Percentiles rank a stretch among this genome's conserved stretches.
These are phyloP conservation scores for Mollisia scopiformis DNA, from an alignment of 2,329 filamentous ascomycete species.

Conservation along the genomic window DNA sequence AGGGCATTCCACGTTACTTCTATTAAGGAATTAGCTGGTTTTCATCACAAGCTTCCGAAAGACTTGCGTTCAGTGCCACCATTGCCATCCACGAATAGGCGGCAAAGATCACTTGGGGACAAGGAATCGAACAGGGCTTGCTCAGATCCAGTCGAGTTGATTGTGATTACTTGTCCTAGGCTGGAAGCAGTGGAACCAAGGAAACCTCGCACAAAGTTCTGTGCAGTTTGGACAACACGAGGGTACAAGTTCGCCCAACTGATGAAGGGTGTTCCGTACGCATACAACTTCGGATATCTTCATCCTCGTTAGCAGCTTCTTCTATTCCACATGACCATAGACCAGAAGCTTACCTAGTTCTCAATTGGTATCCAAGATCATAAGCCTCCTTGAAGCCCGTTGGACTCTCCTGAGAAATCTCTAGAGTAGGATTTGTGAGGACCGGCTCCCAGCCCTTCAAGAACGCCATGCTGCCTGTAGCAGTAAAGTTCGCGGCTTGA, in stretches of 20 bases:
- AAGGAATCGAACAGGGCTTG: slow-evolving; percentile 63
- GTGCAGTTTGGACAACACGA: slow-evolving; percentile 63
- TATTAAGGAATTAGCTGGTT: slow-evolving; percentile 2
- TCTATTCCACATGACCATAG: neutral
- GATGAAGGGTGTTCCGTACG: slow-evolving; percentile 48
- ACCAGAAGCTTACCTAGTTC: slow-evolving; percentile 40
- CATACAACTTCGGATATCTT: slow-evolving; percentile 52
- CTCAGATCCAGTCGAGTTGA: slow-evolving; percentile 57
- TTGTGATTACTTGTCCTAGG: slow-evolving; percentile 57
- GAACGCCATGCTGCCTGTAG: slow-evolving; percentile 56
- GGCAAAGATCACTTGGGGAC: slow-evolving; percentile 64
- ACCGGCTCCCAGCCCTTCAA: slow-evolving; percentile 61
- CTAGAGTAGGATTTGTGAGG: slow-evolving; percentile 53
- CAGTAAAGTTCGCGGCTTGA: slow-evolving; percentile 54
- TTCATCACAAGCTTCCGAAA: neutral
- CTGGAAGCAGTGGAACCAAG: slow-evolving; percentile 57
- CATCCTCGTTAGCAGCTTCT: slow-evolving; percentile 7
- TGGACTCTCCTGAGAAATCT: slow-evolving; percentile 61
- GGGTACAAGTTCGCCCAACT: slow-evolving; percentile 70
- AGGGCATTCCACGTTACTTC: slow-evolving; percentile 51
- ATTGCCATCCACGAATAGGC: slow-evolving; percentile 57
- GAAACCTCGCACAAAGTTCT: slow-evolving; percentile 64
- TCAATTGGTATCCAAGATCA: slow-evolving; percentile 56
- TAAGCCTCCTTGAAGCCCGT: slow-evolving; percentile 66
- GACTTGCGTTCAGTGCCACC: slow-evolving; percentile 44